Evolutionary conservation across 2,329 filamentous ascomycete species (phyloP).

Genomic region (Septoria linicola): DNA sequence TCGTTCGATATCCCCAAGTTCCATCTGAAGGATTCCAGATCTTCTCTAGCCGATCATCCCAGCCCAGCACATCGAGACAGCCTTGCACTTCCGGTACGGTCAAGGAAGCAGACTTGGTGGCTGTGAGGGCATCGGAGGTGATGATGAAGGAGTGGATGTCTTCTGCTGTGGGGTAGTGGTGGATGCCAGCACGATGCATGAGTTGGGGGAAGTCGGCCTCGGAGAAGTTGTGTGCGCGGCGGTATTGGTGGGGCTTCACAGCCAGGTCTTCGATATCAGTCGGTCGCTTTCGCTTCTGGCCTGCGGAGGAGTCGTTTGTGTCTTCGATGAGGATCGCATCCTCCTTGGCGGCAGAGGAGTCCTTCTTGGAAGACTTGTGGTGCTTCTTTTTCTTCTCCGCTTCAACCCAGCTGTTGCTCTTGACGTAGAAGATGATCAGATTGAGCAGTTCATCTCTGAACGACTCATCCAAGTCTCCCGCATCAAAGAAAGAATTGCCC

Average conservation of each 20-base stretch:
- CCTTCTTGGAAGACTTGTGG: constrained; percentile 11
- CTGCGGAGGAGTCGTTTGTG: constrained; percentile 11
- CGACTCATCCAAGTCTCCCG: constrained; percentile 82
- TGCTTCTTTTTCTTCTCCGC: constrained; percentile 36
- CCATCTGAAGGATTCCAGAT: constrained; percentile 37
- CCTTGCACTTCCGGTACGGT: constrained; percentile 75
- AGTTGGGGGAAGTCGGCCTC: constrained; percentile 31
- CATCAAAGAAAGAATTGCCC: constrained; percentile 91
- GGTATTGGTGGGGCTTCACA: constrained; percentile 22
- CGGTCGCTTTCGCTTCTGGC: constrained; percentile 33
- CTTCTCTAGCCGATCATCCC: constrained; percentile 78
- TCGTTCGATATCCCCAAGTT: constrained; percentile 51
- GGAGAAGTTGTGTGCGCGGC: constrained; percentile 24
- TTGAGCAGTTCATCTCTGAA: constrained; percentile 77
- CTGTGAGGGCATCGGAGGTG: constrained; percentile 66
- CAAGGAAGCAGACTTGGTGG: constrained; percentile 54
- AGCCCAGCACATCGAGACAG: constrained; percentile 82
- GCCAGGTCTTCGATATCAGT: constrained; percentile 36
- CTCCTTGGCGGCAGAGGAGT: constrained; percentile 3
- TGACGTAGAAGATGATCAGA: constrained; percentile 72
- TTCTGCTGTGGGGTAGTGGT: constrained; percentile 74
- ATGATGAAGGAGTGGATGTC: constrained; percentile 76
- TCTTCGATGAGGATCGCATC: constrained; percentile 14
- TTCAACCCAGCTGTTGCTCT: constrained; percentile 68
- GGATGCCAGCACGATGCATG: constrained; percentile 39